Percentiles rank a stretch among this genome's conserved stretches.
Evolutionary conservation across 2,329 filamentous ascomycete genomes (phyloP).

Genomic region (Monosporascus sp.): DNA sequence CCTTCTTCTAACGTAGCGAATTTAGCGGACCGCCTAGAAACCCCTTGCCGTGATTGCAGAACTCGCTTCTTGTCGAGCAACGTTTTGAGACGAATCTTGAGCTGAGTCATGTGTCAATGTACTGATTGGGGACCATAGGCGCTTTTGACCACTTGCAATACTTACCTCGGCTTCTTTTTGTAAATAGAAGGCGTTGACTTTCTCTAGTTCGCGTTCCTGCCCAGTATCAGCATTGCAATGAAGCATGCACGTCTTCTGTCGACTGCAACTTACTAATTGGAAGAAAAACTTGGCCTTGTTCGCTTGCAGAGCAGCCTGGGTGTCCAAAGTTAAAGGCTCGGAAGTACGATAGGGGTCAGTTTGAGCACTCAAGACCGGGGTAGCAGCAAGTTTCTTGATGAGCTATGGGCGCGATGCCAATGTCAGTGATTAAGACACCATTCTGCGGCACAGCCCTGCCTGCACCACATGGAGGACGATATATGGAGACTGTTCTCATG

Average conservation of each 20-base stretch:
- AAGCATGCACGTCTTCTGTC: not conserved
- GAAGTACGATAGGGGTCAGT: slow-evolving; percentile 51
- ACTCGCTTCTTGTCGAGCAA: slow-evolving; percentile 93
- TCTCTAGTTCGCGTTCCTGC: slow-evolving; percentile 94
- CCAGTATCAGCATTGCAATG: slow-evolving; percentile 31
- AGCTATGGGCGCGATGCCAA: slow-evolving; percentile 52
- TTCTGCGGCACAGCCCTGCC: slow-evolving; percentile 10
- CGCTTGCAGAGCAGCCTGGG: slow-evolving; percentile 85
- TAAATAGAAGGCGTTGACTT: slow-evolving; percentile 95
- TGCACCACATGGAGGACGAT: not conserved
- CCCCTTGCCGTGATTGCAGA: slow-evolving; percentile 72
- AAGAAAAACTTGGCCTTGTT: slow-evolving; percentile 99
- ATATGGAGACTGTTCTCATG: no score
- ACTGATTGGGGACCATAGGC: not conserved
- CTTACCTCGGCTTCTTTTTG: slow-evolving; percentile 96
- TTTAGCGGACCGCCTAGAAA: slow-evolving; percentile 83
- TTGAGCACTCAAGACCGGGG: slow-evolving; percentile 75
- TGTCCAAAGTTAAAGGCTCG: slow-evolving; percentile 53
- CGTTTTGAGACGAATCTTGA: slow-evolving; percentile 88
- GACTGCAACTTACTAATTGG: slow-evolving; percentile 63
- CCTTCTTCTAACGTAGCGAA: slow-evolving; percentile 95
- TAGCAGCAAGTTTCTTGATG: slow-evolving; percentile 96
- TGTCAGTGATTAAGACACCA: slow-evolving; percentile 23
- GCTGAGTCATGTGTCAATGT: slow-evolving; percentile 44
- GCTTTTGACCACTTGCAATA: slow-evolving; percentile 10